Evolutionary conservation across 164 flowering plant species (phyloP).

Genomic region (Vitis rotundifolia): DNA sequence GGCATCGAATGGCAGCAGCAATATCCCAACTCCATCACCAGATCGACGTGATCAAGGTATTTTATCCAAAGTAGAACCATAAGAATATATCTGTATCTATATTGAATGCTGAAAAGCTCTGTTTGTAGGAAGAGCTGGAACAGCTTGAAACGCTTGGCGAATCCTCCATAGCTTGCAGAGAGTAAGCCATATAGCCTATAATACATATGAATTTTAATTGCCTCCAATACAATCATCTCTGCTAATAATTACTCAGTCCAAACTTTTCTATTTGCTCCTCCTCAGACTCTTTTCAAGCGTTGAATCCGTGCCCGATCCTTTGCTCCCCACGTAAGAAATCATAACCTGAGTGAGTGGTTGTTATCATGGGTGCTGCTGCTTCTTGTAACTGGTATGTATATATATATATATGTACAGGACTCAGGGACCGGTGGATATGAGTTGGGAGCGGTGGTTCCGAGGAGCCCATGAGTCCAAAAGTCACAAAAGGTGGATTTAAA

Average conservation of each 20-base stretch:
- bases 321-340: slow-evolving; percentile 29
- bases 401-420: slow-evolving; percentile 16
- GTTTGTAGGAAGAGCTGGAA: slow-evolving; percentile 25
- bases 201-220: no score
- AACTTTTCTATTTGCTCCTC: not conserved
- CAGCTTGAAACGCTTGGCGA: slow-evolving; percentile 19
- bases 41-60: slow-evolving; percentile 32
- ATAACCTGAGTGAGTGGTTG: not conserved
- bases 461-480: slow-evolving; percentile 18
- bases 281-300: slow-evolving; percentile 23
- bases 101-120: no score
- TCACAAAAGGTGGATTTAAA: slow-evolving; percentile 33
- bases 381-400: not conserved
- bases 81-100: not conserved
- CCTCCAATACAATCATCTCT: no score
- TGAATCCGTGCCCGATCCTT: slow-evolving; percentile 29
- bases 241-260: not conserved
- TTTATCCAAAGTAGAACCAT: not conserved
- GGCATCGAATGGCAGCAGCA: slow-evolving; percentile 38
- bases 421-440: slow-evolving; percentile 23
- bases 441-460: slow-evolving; percentile 45
- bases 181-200: slow-evolving; percentile 7
- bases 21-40: slow-evolving; percentile 29
- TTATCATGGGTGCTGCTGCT: no score
- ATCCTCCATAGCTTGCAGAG: slow-evolving; percentile 28